A percentile compares a stretch with the other conserved stretches of the same genome.
Conservation (phyloP, 768 basidiomycete genomes). For the Tulasnella sp. region DNA sequence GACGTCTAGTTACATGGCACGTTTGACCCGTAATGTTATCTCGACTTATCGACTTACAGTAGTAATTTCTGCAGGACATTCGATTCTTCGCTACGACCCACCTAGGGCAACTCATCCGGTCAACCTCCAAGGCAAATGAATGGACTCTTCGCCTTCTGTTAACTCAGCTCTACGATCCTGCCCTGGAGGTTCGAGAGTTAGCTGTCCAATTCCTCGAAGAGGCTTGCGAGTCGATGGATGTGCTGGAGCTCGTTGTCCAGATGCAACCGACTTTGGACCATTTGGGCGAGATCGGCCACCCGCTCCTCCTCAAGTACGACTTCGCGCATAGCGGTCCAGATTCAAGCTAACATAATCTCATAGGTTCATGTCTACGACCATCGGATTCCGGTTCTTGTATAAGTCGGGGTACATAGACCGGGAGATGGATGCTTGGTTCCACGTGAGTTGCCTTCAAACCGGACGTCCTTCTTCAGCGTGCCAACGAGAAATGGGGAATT, state of each 20-base stretch:
- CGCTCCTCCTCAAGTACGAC: conserved; percentile 79
- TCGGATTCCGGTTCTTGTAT: conserved; percentile 90
- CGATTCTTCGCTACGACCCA: conserved; percentile 87
- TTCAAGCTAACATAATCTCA: background rate
- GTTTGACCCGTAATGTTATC: conserved; percentile 34
- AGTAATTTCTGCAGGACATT: conserved; percentile 61
- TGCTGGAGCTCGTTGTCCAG: conserved; percentile 86
- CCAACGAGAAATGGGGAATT: background rate
- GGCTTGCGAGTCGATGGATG: conserved; percentile 81
- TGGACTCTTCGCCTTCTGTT: conserved; percentile 92
- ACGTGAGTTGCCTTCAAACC: conserved; percentile 55
- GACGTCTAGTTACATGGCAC: conserved; percentile 87
- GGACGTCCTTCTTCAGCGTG: background rate
- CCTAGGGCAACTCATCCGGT: conserved; percentile 78
- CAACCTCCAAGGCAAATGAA: conserved; percentile 62
- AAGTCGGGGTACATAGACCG: conserved; percentile 91
- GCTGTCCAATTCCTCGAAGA: conserved; percentile 89
- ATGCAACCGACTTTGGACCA: conserved; percentile 96
- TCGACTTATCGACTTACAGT: background rate
- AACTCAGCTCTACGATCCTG: conserved; percentile 94
- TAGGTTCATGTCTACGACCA: conserved; percentile 92
- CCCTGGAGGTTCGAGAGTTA: conserved; percentile 84
- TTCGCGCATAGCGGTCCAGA: background rate
- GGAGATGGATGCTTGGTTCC: conserved; percentile 96
- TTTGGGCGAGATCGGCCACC: conserved; percentile 89